Base-by-base conservation (phyloP, 1,139 yeast species). In the Protomyces lactucae-debilis region DNA sequence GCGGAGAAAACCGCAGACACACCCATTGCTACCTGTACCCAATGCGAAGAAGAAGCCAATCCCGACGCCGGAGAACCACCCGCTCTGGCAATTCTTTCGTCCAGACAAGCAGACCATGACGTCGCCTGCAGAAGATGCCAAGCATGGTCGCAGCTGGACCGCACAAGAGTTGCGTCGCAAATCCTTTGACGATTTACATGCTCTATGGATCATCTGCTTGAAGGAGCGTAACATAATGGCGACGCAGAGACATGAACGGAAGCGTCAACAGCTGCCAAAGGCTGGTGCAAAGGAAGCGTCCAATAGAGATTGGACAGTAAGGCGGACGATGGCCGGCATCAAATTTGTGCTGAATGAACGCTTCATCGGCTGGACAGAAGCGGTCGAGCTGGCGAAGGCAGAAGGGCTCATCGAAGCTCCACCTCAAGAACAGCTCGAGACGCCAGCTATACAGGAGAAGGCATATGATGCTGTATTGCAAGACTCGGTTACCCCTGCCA, bases 11-110 rank as follows among this genome's bases (percentile, higher is more conserved):
- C 48, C 48, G 5, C 48, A 48, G 10, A n/a, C 65, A 8, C 52
- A 52, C 43, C 60, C 56, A 5, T n/a, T 18, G 5, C 46, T 64
- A n/a, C 66, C 66, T 9, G 53, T 54, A 2, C 66, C 65, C 12
- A 55, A 64, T 12, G 54, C 52, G 3, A 3, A 51, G n/a, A 39
- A 37, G n/a, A 61, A 52, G 9, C 32, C 37, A 8, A 60, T 52
- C 10, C 8, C 36, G 67, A 55, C 54, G n/a, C 21, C 63, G 16
- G 95, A 87, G 14, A 88, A 88, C 73, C 99, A 93, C 76, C 98
- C 99, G 46, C 80, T 93, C 69, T 93, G 97, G 97, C 95, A 88
- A 71, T 93, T 93, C 75, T 93, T 93, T 78, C 81, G 84, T 52
- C 25, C 48, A 16, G 81, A 86, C 56, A 80, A 83, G 67, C 71